Conservation (phyloP, 2,329 filamentous ascomycete genomes). For the Sporothrix mexicana region DNA sequence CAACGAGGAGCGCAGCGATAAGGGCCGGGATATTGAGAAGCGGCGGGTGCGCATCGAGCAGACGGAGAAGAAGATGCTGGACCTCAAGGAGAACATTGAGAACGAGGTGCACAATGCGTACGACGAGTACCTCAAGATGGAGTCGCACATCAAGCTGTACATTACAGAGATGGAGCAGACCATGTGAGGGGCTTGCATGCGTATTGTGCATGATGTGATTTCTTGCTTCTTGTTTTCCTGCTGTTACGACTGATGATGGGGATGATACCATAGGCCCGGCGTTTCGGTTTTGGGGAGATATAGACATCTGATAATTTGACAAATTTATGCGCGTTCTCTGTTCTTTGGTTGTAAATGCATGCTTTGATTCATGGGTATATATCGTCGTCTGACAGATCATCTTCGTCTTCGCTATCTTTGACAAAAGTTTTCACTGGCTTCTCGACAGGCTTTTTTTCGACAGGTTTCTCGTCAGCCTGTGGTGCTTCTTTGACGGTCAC, state of each 20-base stretch:
- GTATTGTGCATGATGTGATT: conserved; percentile 5
- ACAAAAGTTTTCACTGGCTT: conserved; percentile 27
- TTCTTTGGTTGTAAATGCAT: background rate
- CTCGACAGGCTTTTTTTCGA: background rate
- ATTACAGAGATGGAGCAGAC: conserved; percentile 99
- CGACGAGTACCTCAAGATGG: conserved; percentile 96
- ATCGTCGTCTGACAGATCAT: conserved; percentile 25
- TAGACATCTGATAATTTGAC: background rate
- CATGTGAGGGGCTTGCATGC: conserved; percentile 50
- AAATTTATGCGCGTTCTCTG: background rate
- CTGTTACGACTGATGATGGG: conserved; percentile 40
- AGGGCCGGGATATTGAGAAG: conserved; percentile 90
- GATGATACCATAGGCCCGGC: conserved; percentile 45
- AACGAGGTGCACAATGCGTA: conserved; percentile 88
- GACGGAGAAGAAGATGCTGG: conserved; percentile 99
- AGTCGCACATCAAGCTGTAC: conserved; percentile 95
- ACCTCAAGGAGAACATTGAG: conserved; percentile 97
- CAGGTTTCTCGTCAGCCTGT: background rate
- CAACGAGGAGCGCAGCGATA: conserved; percentile 82
- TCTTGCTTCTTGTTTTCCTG: conserved; percentile 28
- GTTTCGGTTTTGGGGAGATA: conserved; percentile 32
- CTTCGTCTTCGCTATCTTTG: conserved; percentile 37
- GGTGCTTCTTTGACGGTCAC: background rate
- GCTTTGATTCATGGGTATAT: conserved; percentile 28
- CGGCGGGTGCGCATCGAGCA: conserved; percentile 93